Evolutionary conservation across 495 filamentous ascomycete species (phyloP), one percentile per base, ranked within the genome.

Genomic region (Lophium mytilinum): DNA sequence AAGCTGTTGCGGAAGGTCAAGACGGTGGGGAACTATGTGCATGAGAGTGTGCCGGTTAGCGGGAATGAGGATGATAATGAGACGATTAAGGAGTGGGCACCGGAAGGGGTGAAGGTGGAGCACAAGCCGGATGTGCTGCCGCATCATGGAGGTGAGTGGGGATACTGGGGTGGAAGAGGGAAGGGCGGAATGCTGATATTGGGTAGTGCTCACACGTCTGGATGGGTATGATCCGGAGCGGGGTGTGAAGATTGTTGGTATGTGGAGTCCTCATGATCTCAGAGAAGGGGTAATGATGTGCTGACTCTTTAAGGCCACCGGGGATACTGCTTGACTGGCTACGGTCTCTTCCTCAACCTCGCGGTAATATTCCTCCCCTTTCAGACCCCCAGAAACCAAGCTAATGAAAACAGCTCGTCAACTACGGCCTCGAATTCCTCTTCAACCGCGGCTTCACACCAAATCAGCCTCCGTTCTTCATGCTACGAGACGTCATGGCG

Each of bases 401-500:
- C 24, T 30, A 30, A 30, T 30, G 6, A 6, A 2, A 30, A 6
- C 24, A 30, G 5, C 75, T 97, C 37, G 83, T 96, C 65, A 95
- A 95, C 71, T 98, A 96, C 66, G 93, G 91, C 33, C 74, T 96
- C 50, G 86, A 95, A 68, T 96, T 95, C 69, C 80, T 97, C 15
- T 79, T 79, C 69, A 71, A 72, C 69, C 75, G 83, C 73, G 78
- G 87, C 12, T 97, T 94, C 72, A 90, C 77, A n/a, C 83, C 89
- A 2, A 86, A 93, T 53, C 89, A 95, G 68, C 89, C 92, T 10
- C 93, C 93, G 2, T 90, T 90, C 61, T 95, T 98, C 75, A 97
- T 97, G 93, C 79, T 92, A 50, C 85, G 84, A 73, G 88, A 95
- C 39, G 84, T 88, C 70, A 97, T 97, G 94, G 93, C 90, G n/a